Evolutionary conservation across 2,329 filamentous ascomycete genomes (phyloP).

Genomic region (Aspergillus oerlinghausenensis): DNA sequence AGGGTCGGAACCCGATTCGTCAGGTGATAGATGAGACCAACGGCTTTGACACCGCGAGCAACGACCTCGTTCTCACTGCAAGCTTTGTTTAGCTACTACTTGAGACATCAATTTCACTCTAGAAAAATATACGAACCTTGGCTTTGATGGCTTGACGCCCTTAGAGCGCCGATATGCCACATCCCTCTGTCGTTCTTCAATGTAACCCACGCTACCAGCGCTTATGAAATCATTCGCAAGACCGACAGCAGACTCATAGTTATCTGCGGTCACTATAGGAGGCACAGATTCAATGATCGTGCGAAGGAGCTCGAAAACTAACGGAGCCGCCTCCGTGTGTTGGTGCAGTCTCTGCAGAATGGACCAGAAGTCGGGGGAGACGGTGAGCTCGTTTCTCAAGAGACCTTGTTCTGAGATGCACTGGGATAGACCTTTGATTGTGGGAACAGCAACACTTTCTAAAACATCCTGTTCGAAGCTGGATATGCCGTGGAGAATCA

Average conservation of each 20-base stretch:
- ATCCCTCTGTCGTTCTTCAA: slow-evolving; percentile 65
- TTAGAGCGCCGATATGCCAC: slow-evolving; percentile 49
- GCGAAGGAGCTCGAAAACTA: slow-evolving; percentile 84
- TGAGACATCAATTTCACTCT: neutral
- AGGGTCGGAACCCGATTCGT: slow-evolving; percentile 76
- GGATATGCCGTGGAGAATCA: slow-evolving; percentile 86
- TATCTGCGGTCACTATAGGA: slow-evolving; percentile 85
- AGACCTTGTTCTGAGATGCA: slow-evolving; percentile 75
- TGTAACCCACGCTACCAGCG: slow-evolving; percentile 68
- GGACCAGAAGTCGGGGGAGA: slow-evolving; percentile 95
- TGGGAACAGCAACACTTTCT: slow-evolving; percentile 67
- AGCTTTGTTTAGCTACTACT: slow-evolving; percentile 12
- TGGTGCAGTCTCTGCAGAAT: slow-evolving; percentile 72
- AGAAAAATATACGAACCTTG: slow-evolving; percentile 47
- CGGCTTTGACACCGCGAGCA: slow-evolving; percentile 71
- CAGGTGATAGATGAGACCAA: slow-evolving; percentile 76
- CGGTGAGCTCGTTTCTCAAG: slow-evolving; percentile 86
- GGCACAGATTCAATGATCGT: slow-evolving; percentile 67
- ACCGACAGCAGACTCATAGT: slow-evolving; percentile 82
- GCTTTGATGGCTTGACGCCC: slow-evolving; percentile 48
- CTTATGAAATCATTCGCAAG: slow-evolving; percentile 88
- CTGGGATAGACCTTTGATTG: slow-evolving; percentile 71
- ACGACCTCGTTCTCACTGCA: slow-evolving; percentile 66
- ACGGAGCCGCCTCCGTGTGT: slow-evolving; percentile 64
- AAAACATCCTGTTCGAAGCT: slow-evolving; percentile 76